Base-by-base conservation (phyloP, 257 asterid genomes). In the Marsdenia floribunda region DNA sequence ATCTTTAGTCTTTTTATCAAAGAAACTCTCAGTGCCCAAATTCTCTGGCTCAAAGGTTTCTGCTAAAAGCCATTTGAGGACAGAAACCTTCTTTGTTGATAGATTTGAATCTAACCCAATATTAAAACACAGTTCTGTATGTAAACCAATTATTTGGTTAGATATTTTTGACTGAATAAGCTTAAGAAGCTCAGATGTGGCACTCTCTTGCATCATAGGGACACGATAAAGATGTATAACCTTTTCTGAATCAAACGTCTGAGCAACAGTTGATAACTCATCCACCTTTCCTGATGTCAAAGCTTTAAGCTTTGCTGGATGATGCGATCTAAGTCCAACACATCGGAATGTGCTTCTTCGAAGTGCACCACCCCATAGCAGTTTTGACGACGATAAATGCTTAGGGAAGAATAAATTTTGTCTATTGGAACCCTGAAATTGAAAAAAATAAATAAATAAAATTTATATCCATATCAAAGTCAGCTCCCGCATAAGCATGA, bases 101-200 rank as follows among this genome's bases (percentile, higher is more conserved):
- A 94, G 85, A 75, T 78, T 74, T 8, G 88, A 87, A 69, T 81
- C 85, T 12, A 92, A 76, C 37, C 98, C 98, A 73, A 94, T 73
- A 73, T 92, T 94, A 82, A 84, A 92, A 77, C 98, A 94, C 79
- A 90, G 99, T 74, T 94, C 96, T 13, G 96, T 92, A 75, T 85
- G 85, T 83, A 92, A 75, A 38, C 93, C 91, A 21, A 84, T 83
- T 24, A 90, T 87, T 79, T 85, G 85, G 71, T 80, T 83, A 2
- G 92, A 90, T 61, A 88, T 83, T 82, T 88, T 90, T 61, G 86
- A 73, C 81, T 87, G 90, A 78, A 83, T 86, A 66, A 80, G 67
- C 73, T 86, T 88, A 49, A 90, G 92, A 82, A 92, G 96, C 87
- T 90, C 96, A 11, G 85, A 78, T 6, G 88, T 73, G 38, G 92